Conservation (phyloP, 306 rosid genomes). For the peach (Prunus persica) region DNA sequence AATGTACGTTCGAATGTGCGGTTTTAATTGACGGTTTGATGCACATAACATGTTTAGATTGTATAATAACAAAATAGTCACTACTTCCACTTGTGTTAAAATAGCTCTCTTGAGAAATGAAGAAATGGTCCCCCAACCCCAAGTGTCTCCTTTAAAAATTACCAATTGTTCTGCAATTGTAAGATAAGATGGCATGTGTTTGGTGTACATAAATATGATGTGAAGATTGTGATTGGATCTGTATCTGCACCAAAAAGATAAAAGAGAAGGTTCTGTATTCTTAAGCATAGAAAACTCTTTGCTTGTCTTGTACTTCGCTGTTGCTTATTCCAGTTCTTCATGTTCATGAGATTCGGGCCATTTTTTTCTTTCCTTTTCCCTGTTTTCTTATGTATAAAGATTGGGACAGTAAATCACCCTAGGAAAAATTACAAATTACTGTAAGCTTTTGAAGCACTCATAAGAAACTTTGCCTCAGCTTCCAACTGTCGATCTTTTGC, state of each 20-base stretch:
- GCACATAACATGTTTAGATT: neutral
- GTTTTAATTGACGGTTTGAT: neutral
- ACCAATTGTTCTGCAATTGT: neutral
- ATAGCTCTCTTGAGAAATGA: neutral
- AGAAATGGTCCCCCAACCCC: neutral
- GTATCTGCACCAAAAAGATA: no score
- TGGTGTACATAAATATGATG: neutral
- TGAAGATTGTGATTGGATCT: neutral
- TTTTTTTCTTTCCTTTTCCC: neutral
- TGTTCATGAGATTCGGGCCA: no score
- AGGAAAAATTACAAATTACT: no score
- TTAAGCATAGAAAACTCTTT: neutral
- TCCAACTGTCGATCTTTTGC: neutral
- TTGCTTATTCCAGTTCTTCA: neutral
- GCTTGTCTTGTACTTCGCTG: slow-evolving; percentile 2
- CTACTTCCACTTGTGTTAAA: neutral
- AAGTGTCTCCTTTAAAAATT: neutral
- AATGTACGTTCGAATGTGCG: neutral
- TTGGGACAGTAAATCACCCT: neutral
- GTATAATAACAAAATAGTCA: neutral
- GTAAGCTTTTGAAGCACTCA: no score
- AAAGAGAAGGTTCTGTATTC: no score
- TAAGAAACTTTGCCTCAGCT: neutral
- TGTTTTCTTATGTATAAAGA: neutral
- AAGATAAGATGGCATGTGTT: neutral